phyloP scores from a whole-genome alignment of 169 alveolate species.

The Cyclospora cayetanensis region DNA sequence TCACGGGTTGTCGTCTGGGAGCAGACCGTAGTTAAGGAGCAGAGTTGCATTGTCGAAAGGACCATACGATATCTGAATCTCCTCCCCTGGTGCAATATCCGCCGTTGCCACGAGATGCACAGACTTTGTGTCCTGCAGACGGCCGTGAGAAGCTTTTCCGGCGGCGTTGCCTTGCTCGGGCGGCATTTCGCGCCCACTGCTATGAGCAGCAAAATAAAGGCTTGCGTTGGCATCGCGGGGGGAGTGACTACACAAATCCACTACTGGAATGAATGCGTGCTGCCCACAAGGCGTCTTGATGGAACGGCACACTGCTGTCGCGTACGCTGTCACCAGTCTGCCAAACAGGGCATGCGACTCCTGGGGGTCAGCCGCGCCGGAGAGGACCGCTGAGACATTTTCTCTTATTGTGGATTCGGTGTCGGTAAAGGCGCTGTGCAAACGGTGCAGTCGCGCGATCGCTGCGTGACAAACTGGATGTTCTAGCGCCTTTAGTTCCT shows the following conservation, averaged over 20 bases:
- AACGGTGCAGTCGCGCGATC: background rate
- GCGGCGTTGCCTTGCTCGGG: background rate
- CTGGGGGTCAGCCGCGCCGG: background rate
- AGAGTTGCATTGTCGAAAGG: background rate
- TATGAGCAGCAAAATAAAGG: background rate
- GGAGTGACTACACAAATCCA: background rate
- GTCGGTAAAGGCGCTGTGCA: background rate
- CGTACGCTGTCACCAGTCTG: background rate
- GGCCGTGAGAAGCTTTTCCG: background rate
- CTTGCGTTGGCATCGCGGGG: background rate
- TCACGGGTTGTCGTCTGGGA: background rate
- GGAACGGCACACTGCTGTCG: background rate
- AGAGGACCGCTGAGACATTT: background rate
- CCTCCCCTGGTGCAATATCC: constrained; percentile 5
- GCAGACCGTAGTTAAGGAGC: constrained; percentile 1
- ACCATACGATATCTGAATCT: background rate
- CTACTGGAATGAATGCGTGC: background rate
- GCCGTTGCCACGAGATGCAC: background rate
- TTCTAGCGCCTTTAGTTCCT: background rate
- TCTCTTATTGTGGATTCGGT: background rate
- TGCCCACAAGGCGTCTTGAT: background rate
- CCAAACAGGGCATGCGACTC: background rate
- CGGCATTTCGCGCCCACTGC: background rate
- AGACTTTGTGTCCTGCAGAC: background rate
- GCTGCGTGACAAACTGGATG: background rate